Evolutionary conservation across 2,329 filamentous ascomycete genomes (phyloP).

Genomic region (Hirsutella minnesotensis): DNA sequence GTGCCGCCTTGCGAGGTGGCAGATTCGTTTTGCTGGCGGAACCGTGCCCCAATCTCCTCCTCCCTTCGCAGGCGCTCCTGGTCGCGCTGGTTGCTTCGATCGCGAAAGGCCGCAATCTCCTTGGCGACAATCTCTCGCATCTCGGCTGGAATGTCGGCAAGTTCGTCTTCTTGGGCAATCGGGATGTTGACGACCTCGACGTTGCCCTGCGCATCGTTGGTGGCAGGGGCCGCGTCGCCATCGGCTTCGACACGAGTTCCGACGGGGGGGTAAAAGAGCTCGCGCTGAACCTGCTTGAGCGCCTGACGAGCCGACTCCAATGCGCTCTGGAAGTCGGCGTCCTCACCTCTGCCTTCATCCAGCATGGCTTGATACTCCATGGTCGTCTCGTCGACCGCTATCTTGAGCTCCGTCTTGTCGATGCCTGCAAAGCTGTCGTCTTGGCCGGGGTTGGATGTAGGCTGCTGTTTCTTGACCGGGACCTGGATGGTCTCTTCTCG

Average conservation of each 20-base stretch:
- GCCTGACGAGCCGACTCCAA: conserved; percentile 57
- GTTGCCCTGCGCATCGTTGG: conserved; percentile 46
- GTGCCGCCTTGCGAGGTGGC: conserved; percentile 41
- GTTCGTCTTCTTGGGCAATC: conserved; percentile 77
- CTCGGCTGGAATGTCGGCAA: conserved; percentile 89
- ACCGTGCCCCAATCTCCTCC: conserved; percentile 83
- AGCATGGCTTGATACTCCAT: conserved; percentile 78
- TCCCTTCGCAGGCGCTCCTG: conserved; percentile 77
- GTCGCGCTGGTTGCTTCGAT: conserved; percentile 79
- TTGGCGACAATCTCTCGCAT: conserved; percentile 91
- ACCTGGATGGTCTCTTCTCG: conserved; percentile 73
- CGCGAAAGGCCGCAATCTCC: conserved; percentile 89
- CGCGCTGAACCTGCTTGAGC: conserved; percentile 55
- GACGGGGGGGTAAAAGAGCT: conserved; percentile 57
- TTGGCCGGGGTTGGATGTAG: conserved; percentile 29
- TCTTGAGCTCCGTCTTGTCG: conserved; percentile 59
- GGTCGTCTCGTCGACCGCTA: conserved; percentile 73
- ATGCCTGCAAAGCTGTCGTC: conserved; percentile 39
- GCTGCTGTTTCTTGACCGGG: conserved; percentile 62
- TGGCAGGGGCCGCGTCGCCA: conserved; percentile 52
- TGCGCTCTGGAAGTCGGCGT: conserved; percentile 51
- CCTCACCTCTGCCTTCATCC: conserved; percentile 53
- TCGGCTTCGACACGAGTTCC: conserved; percentile 41
- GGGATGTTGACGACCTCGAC: conserved; percentile 86
- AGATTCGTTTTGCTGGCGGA: conserved; percentile 59